Evolutionary conservation across 2,329 filamentous ascomycete genomes (phyloP).

Genomic region (Myriosclerotinia duriaeana): DNA sequence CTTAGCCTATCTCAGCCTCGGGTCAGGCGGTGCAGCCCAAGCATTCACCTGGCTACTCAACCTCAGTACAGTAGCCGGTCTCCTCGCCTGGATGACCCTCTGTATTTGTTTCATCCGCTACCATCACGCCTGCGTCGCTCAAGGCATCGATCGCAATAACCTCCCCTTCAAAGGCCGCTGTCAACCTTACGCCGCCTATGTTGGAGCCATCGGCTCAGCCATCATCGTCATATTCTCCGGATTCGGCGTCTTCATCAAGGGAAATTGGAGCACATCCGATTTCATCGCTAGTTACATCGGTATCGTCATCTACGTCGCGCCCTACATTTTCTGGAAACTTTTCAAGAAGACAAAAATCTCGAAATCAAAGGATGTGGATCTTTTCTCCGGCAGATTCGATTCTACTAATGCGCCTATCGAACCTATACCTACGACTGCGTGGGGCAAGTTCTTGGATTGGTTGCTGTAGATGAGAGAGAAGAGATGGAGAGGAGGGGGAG

Average conservation of each 20-base stretch:
- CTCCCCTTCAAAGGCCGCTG: conserved; percentile 56
- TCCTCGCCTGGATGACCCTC: conserved; percentile 64
- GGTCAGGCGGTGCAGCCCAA: conserved; percentile 45
- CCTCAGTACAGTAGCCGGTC: conserved; percentile 60
- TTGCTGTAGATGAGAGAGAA: background rate
- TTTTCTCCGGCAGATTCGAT: conserved; percentile 14
- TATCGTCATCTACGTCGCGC: conserved; percentile 44
- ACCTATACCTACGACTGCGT: conserved; percentile 12
- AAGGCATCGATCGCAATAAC: conserved; percentile 51
- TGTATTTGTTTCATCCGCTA: conserved; percentile 60
- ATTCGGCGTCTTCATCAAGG: conserved; percentile 61
- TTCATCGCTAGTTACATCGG: conserved; percentile 64
- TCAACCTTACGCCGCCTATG: conserved; percentile 57
- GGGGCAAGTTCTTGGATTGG: conserved; percentile 20
- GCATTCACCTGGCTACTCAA: conserved; percentile 68
- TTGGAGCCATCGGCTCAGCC: conserved; percentile 20
- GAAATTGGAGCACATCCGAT: conserved; percentile 56
- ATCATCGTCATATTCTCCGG: conserved; percentile 69
- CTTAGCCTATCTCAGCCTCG: conserved; percentile 66
- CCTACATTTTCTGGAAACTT: conserved; percentile 54
- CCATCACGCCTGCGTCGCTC: conserved; percentile 54
- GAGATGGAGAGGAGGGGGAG: too few relatives aligned
- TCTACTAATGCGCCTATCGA: background rate
- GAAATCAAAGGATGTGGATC: conserved; percentile 40
- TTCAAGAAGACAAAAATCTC: conserved; percentile 50